phyloP scores from a whole-genome alignment of 371 early-diverging fungal genomes.

The Rhizomucor miehei region DNA sequence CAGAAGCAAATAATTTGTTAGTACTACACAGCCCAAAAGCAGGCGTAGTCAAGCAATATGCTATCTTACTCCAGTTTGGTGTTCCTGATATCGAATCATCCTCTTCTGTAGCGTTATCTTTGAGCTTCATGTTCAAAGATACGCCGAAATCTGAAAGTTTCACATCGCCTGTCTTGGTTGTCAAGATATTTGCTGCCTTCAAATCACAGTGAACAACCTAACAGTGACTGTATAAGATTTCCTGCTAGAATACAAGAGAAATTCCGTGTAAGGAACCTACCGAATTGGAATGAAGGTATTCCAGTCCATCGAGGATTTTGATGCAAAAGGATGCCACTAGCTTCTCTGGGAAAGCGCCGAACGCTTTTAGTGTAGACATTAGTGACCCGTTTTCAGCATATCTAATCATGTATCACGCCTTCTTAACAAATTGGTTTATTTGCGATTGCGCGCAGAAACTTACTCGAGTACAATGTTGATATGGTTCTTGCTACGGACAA shows the following conservation, averaged over 20 bases:
- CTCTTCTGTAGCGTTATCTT: constrained; percentile 35
- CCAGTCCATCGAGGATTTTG: constrained; percentile 87
- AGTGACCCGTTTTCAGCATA: constrained; percentile 95
- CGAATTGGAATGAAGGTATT: constrained; percentile 88
- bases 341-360: constrained; percentile 91
- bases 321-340: constrained; percentile 88
- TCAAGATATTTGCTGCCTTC: constrained; percentile 94
- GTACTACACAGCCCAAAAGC: no score
- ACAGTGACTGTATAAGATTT: no score
- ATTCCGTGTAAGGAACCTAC: constrained; percentile 2
- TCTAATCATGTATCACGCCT: no score
- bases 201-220: constrained; percentile 94
- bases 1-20: not conserved
- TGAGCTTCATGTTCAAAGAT: constrained; percentile 75
- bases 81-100: constrained; percentile 79
- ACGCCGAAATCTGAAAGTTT: constrained; percentile 98
- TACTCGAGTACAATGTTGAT: constrained; percentile 90
- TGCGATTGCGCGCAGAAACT: no score
- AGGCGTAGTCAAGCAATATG: not conserved
- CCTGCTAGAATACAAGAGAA: not conserved
- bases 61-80: constrained; percentile 90
- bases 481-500: constrained; percentile 67
- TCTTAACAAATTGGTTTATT: no score
- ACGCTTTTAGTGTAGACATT: constrained; percentile 81
- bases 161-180: constrained; percentile 91